These are phyloP conservation scores for Nidularia pulvinata DNA, from an alignment of 768 basidiomycete species.

Conservation along the genomic window DNA sequence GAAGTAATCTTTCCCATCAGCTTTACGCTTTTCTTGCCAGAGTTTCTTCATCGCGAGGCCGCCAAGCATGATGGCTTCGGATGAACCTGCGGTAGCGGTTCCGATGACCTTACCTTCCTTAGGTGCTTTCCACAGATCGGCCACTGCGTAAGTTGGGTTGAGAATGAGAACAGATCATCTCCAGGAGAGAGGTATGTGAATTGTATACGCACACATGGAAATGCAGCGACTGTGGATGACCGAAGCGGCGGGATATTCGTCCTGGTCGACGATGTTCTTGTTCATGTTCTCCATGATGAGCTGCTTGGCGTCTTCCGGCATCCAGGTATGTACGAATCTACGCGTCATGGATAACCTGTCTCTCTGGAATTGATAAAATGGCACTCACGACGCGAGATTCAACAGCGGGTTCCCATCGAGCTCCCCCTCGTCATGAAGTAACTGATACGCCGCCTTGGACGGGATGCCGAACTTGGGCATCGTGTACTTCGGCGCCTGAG, in stretches of 20 bases:
- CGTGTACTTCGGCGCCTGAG: slow-evolving; percentile 40
- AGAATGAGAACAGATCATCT: background rate
- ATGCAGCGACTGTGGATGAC: slow-evolving; percentile 53
- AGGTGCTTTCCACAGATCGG: slow-evolving; percentile 66
- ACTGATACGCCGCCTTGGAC: slow-evolving; percentile 44
- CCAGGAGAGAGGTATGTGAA: background rate
- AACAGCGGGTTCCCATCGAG: slow-evolving; percentile 58
- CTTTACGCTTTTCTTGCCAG: slow-evolving; percentile 65
- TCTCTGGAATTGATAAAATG: background rate
- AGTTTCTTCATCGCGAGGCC: slow-evolving; percentile 67
- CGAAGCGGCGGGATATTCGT: slow-evolving; percentile 61
- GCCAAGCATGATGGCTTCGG: slow-evolving; percentile 73
- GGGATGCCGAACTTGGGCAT: slow-evolving; percentile 42
- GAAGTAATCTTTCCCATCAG: slow-evolving; percentile 50
- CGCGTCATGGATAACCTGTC: background rate
- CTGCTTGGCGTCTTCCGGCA: slow-evolving; percentile 51
- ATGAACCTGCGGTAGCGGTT: slow-evolving; percentile 64
- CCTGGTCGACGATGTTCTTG: slow-evolving; percentile 68
- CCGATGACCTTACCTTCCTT: slow-evolving; percentile 55
- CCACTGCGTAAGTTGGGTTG: slow-evolving; percentile 26
- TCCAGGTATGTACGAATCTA: slow-evolving; percentile 58
- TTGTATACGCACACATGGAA: slow-evolving; percentile 43
- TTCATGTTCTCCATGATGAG: slow-evolving; percentile 63
- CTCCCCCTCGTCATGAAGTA: slow-evolving; percentile 54
- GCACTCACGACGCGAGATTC: slow-evolving; percentile 65